Base-by-base conservation (phyloP, 176 grass and related monocot species). In the Coix lacrymajobi region DNA sequence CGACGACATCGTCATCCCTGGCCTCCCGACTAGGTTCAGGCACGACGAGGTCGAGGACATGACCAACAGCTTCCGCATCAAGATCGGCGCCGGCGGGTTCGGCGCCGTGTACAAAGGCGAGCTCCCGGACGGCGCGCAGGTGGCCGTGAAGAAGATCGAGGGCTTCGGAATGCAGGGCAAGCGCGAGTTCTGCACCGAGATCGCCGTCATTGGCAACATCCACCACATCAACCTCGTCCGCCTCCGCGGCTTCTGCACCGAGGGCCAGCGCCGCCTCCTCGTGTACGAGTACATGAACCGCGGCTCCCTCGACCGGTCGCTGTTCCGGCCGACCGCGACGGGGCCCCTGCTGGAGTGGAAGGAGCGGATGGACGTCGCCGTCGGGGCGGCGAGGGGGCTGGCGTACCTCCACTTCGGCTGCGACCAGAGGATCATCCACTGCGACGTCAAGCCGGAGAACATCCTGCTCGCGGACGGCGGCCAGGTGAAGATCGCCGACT, bases 231-330 rank as follows among this genome's bases (percentile, higher is more conserved):
- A 97, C 73, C 91, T 97, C 41, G 94, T 97, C 44, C 84, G 84
- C 22, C 94, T 97, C 74, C 91, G 94, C 1, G 94, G 94, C 0
- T 93, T 91, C 84, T 97, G 94, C 77, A 61, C 86, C 1, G 81
- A 93, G 78, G 86, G 91, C 62, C 82, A 82, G 22, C 83, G 85
- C 73, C 91, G 89, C 12, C 84, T 97, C 3, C 89, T 97, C 7
- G 94, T 93, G 30, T 97, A 93, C 77, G 91, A 91, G 87, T 97
- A 93, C 86, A 93, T 97, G 91, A 91, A 97, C 84, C 81, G 87
- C 19, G 56, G 84, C 58, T 93, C 94, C 1, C 89, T 97, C 26
- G 94, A 97, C 68, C 87, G 91, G 20, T 51, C 89, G 1, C 79
- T 93, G 75, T 97, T 97, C 87, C 66, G 81, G 29, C 77, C 81